Percentiles rank a stretch among this genome's conserved stretches.
phyloP scores from a whole-genome alignment of 1,284 basidiomycete genomes.

The Ustilago shanxiensis region DNA sequence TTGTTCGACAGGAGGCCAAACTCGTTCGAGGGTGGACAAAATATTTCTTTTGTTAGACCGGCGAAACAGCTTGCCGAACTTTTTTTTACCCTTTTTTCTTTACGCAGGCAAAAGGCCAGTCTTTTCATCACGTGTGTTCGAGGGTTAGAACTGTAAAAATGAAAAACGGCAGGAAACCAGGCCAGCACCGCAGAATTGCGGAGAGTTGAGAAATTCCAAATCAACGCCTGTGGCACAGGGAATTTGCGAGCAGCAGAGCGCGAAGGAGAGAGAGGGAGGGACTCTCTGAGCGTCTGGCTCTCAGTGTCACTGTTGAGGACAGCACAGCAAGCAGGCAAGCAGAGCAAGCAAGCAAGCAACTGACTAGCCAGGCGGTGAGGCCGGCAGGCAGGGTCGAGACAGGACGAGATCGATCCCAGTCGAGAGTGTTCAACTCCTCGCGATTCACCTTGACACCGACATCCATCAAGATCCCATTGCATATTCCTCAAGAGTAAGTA shows the following conservation, averaged over 20 bases:
- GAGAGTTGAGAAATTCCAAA: too few species aligned
- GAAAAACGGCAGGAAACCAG: too few species aligned
- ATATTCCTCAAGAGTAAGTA: constrained; percentile 57
- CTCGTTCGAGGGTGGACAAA: too few species aligned
- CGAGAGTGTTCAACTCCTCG: constrained; percentile 36
- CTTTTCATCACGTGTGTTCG: not conserved
- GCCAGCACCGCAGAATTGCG: too few species aligned
- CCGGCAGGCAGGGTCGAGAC: too few species aligned
- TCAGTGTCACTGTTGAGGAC: not conserved
- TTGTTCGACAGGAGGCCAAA: too few species aligned
- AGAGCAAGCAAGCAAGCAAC: not conserved
- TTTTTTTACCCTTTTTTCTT: too few species aligned
- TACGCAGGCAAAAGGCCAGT: too few species aligned
- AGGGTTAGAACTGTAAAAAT: not conserved
- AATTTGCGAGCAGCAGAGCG: constrained; percentile 1
- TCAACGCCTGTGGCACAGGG: too few species aligned
- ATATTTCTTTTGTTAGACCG: too few species aligned
- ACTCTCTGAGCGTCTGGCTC: not conserved
- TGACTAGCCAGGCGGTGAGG: too few species aligned
- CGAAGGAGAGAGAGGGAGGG: not conserved
- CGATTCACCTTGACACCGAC: constrained; percentile 52
- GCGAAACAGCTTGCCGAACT: too few species aligned
- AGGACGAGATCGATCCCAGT: constrained; percentile 10
- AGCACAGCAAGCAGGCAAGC: constrained; percentile 5
- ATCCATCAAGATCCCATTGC: constrained; percentile 55